These are phyloP conservation scores for Globisporangium sylvaticum DNA, from an alignment of 352 stramenopile genomes.

Conservation along the genomic window DNA sequence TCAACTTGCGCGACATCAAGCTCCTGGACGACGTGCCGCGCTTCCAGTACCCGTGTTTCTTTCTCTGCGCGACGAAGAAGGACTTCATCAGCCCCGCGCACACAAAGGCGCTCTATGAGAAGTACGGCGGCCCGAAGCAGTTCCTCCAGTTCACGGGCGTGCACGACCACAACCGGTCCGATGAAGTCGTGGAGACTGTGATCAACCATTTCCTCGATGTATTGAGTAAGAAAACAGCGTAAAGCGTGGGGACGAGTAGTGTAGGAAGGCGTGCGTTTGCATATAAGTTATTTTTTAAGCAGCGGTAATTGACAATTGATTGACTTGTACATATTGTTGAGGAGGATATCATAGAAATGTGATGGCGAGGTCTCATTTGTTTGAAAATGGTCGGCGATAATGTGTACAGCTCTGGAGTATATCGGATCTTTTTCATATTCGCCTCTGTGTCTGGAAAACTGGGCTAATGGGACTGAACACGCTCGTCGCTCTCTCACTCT, in stretches of 20 bases:
- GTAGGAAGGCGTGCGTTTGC: not conserved
- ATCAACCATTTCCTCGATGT: constrained; percentile 34
- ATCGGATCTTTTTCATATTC: constrained; percentile 17
- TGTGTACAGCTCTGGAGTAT: not conserved
- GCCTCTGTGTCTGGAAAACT: constrained; percentile 24
- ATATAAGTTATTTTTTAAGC: constrained; percentile 8
- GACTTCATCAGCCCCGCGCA: constrained; percentile 72
- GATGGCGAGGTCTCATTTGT: not conserved
- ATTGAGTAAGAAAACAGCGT: not conserved
- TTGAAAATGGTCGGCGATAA: not conserved
- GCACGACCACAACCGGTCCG: constrained; percentile 61
- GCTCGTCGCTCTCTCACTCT: constrained; percentile 3
- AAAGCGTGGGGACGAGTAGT: constrained; percentile 4
- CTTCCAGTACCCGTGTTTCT: constrained; percentile 54
- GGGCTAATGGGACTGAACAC: constrained; percentile 20
- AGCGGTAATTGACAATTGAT: not conserved
- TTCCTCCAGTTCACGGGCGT: constrained; percentile 49
- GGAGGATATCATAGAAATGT: not conserved
- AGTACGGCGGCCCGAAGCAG: constrained; percentile 59
- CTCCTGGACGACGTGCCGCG: constrained; percentile 39
- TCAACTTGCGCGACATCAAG: constrained; percentile 46
- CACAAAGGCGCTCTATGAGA: constrained; percentile 41
- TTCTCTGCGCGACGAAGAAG: constrained; percentile 64
- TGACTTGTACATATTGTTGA: not conserved
- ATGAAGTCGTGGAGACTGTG: constrained; percentile 37